Evolutionary conservation across 805 yeast species (phyloP), one percentile per base, ranked within the genome.

Genomic region (Yarrowia deformans): DNA sequence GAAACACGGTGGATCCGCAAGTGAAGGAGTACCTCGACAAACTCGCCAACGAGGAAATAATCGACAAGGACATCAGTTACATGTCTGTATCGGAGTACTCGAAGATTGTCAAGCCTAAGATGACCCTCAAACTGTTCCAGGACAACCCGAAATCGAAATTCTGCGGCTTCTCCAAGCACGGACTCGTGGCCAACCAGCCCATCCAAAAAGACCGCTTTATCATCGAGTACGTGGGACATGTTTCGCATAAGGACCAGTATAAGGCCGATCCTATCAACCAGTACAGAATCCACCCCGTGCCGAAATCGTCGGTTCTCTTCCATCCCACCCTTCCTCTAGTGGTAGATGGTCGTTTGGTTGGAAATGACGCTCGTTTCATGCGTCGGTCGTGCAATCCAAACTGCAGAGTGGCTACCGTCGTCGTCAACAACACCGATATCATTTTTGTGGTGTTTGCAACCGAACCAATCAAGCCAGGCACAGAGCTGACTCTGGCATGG

Each of bases 401-500:
- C 77, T 88, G 93, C 74, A 85, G 82, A 70, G 79, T 94, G 37
- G 82, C 82, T 55, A 82, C 90, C 0, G 74, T 79, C 14, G 72
- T 80, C 18, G 79, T 75, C 6, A 72, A 75, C 14, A 73, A 75
- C 10, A 73, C 75, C 23, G 72, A 72, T 0, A 81, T 90, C 10
- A 84, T 83, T 68, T 87, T 90, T 74, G 81, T 86, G 9, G 81
- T 91, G 10, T 81, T 81, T 37, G 85, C 97, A 0, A 77, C 83
- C 0, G 83, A 81, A 60, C 85, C 85, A 1, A 84, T 93, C 35
- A 81, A 82, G 66, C 77, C 82, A 10, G 92, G 87, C n/a, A 85
- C 87, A 48, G 98, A 93, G 75, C 78, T 94, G 23, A 84, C 93
- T 0, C 77, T 92, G 10, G 85, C 88, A 1, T 94, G 98, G 98